Percentiles rank a stretch among this genome's conserved stretches.
Conservation (phyloP, 345 rosid species). For the Laguncularia racemosa region DNA sequence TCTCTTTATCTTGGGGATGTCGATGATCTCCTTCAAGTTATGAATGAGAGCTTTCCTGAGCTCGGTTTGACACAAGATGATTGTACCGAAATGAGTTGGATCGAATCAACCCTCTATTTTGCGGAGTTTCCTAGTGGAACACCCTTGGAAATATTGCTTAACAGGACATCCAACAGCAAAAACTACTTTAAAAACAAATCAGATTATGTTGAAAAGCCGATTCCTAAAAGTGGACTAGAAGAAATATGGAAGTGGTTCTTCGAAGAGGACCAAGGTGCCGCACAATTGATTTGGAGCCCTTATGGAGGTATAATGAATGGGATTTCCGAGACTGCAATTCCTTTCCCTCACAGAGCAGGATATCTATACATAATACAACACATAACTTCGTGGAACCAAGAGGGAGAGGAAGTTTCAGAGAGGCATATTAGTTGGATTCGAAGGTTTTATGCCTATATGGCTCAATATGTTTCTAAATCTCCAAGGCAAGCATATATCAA, state of each 20-base stretch:
- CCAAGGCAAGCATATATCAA: slow-evolving; percentile 13
- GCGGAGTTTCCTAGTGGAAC: slow-evolving; percentile 2
- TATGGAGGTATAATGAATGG: slow-evolving; percentile 13
- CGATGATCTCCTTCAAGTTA: slow-evolving; percentile 10
- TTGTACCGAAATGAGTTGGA: too few relatives aligned
- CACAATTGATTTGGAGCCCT: neutral
- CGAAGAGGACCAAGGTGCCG: neutral
- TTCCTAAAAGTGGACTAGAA: neutral
- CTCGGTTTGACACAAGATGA: slow-evolving; percentile 14
- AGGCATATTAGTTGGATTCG: slow-evolving; percentile 7
- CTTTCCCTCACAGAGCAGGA: too few relatives aligned
- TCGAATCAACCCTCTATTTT: slow-evolving; percentile 13
- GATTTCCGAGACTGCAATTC: slow-evolving; percentile 1
- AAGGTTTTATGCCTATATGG: neutral
- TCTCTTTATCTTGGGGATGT: slow-evolving; percentile 14
- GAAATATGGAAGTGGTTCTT: slow-evolving; percentile 2
- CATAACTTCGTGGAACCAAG: slow-evolving; percentile 2
- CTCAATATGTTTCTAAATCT: slow-evolving; percentile 8
- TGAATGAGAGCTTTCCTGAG: slow-evolving; percentile 16
- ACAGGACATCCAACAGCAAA: too few relatives aligned
- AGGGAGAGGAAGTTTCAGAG: neutral
- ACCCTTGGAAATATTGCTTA: too few relatives aligned
- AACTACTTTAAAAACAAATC: too few relatives aligned
- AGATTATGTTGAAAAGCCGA: neutral
- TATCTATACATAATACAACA: slow-evolving; percentile 1